Base-by-base conservation (phyloP, 2,329 filamentous ascomycete genomes). In the Colletotrichum musae region DNA sequence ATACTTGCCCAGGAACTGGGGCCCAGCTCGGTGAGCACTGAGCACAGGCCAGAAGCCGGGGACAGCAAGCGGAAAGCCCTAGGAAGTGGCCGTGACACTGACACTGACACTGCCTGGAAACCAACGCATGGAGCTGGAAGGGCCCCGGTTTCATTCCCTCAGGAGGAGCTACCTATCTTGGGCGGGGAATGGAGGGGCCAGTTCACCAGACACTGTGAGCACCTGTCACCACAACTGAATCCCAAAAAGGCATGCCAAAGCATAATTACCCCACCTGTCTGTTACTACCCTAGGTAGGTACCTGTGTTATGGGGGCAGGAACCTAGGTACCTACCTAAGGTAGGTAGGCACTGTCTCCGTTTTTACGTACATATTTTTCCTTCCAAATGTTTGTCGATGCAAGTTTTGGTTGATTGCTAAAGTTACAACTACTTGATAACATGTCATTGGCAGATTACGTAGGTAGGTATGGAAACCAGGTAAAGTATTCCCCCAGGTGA, bases 121-220 rank as follows among this genome's bases (percentile, higher is more conserved):
- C 61, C 60, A 65, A 68, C 43, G 48, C 61, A 36, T 58, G 18
- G 48, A 26, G 53, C 39, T 65, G 61, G 50, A 54, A 18, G 41
- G 41, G 41, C 48, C 61, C 53, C 28, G 54, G 48, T 32, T 50
- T 53, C 39, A 53, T 41, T 58, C 53, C 26, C 24, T 52, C 58
- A 51, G 43, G 63, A 12, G 32, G 5, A 36, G 32, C 5, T 10
- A 36, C 7, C 32, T 36, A 36, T 10, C 32, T 36, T 36, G 7
- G 32, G 32, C 9, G 32, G 32, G 32, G 32, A 36, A 36, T 36
- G 32, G 32, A 36, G 32, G 32, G 32, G 10, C 32, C 32, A 36
- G 28, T 32, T 32, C 7, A 32, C 28, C 28, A 24, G 21, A 24
- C 21, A 32, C 28, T 10, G 9, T 6, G 9, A 36, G 32, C 32